A percentile compares a stretch with the other conserved stretches of the same genome.
Conservation (phyloP, 129 eudicot species). For the Arctium minus region DNA sequence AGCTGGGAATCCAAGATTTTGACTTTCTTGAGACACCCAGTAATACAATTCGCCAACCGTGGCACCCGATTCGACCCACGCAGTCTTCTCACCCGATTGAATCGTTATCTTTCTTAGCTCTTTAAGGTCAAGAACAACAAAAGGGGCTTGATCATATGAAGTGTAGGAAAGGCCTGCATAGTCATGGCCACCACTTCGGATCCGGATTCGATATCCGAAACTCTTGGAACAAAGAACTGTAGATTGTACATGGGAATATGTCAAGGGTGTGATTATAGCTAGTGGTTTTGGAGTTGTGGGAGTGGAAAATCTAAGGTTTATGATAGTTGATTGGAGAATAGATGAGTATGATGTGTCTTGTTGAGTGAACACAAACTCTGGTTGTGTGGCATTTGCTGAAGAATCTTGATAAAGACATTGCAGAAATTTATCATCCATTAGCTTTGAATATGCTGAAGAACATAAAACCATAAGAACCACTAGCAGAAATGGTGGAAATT, state of each 20-base stretch:
- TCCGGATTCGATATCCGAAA: not conserved
- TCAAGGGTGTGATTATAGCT: not conserved
- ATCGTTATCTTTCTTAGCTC: not conserved
- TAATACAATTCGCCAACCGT: constrained; percentile 25
- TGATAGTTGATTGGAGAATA: not conserved
- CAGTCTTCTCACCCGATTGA: constrained; percentile 2
- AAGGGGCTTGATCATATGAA: not conserved
- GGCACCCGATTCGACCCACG: constrained; percentile 23
- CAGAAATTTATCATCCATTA: not conserved
- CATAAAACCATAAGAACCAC: not conserved
- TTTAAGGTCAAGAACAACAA: constrained; percentile 21
- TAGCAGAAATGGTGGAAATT: not conserved
- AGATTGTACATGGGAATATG: constrained; percentile 4
- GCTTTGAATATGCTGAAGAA: not conserved
- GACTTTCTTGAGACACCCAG: constrained; percentile 1
- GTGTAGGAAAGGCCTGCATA: constrained; percentile 15
- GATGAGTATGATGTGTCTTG: not conserved
- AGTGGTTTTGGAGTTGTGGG: not conserved
- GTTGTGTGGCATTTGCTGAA: not conserved
- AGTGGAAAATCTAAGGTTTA: not conserved
- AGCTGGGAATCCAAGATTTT: constrained; percentile 24
- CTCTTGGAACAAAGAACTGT: constrained; percentile 1
- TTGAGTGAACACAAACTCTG: not conserved
- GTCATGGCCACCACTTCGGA: constrained; percentile 30
- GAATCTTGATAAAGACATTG: not conserved